Evolutionary conservation across 1,284 basidiomycete genomes (phyloP).

Genomic region (Apiotrichum siamense): DNA sequence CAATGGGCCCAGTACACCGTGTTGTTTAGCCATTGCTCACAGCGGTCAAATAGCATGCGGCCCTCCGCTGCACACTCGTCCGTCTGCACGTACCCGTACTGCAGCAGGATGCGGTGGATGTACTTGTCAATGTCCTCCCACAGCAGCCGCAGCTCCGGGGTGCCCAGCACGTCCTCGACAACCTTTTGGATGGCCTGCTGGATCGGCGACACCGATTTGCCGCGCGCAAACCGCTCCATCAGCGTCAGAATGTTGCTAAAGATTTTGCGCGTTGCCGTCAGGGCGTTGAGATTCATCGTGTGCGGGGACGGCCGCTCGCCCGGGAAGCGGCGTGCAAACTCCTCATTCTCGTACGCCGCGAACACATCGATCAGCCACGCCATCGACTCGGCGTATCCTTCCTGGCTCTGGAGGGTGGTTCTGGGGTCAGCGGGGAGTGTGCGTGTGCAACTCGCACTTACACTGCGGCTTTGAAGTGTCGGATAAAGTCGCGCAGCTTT

Average conservation of each 20-base stretch:
- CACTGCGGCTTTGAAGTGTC: constrained; percentile 4
- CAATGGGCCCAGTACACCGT: constrained; percentile 13
- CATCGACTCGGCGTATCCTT: constrained; percentile 9
- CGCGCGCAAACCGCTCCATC: constrained; percentile 9
- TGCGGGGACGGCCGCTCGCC: background rate
- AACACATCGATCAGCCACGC: constrained; percentile 15
- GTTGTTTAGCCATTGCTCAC: constrained; percentile 2
- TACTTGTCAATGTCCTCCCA: constrained; percentile 4
- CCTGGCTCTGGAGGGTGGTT: background rate
- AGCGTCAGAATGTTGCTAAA: constrained; percentile 6
- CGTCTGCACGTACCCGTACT: constrained; percentile 3
- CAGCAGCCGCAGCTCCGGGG: background rate
- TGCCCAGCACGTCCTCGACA: constrained; percentile 4
- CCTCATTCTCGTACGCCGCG: constrained; percentile 10
- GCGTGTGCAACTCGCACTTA: background rate
- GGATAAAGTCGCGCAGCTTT: background rate
- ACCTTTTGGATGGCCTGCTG: constrained; percentile 9
- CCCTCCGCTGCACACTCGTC: background rate
- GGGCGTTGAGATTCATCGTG: background rate
- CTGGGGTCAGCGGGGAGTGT: background rate
- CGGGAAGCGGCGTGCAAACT: background rate
- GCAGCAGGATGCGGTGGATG: constrained; percentile 4
- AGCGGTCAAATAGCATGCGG: background rate
- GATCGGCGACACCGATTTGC: constrained; percentile 2
- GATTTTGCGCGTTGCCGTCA: background rate